Percentiles rank a stretch among this genome's conserved stretches.
phyloP scores from a whole-genome alignment of 176 grass and related monocot genomes.

The Oryza glaberrima region DNA sequence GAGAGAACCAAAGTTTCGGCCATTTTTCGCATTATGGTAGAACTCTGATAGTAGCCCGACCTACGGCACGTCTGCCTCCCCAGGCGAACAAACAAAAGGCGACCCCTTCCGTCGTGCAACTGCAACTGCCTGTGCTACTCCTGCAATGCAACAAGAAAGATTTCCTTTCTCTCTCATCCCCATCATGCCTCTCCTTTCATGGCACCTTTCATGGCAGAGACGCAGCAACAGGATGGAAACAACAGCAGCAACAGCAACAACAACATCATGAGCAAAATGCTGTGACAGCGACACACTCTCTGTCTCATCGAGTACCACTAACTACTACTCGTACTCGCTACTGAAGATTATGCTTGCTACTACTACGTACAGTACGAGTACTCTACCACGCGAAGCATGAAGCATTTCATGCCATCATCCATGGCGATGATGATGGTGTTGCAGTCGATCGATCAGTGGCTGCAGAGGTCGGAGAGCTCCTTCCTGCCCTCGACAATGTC shows the following conservation, averaged over 20 bases:
- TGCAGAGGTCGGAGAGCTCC: conserved; percentile 95
- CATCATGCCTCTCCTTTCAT: conserved; percentile 54
- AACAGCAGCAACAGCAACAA: not conserved
- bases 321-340: too few relatives aligned
- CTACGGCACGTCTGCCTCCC: conserved; percentile 39
- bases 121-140: conserved; percentile 28
- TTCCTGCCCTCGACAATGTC: conserved; percentile 99
- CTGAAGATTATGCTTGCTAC: not conserved
- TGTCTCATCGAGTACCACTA: too few relatives aligned
- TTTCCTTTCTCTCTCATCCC: conserved; percentile 4
- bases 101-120: conserved; percentile 58
- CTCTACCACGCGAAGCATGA: conserved; percentile 26
- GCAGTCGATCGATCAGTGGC: conserved; percentile 54
- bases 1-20: conserved; percentile 39
- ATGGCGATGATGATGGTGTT: not conserved
- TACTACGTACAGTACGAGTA: conserved; percentile 12
- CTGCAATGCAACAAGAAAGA: not conserved
- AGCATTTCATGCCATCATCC: not conserved
- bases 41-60: conserved; percentile 33
- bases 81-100: conserved; percentile 71
- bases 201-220: conserved; percentile 49
- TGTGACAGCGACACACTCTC: conserved; percentile 6
- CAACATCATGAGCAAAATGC: conserved; percentile 55
- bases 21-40: not conserved
- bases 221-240: conserved; percentile 26